Percentiles rank a stretch among this genome's conserved stretches.
These are phyloP conservation scores for Triticum dicoccoides DNA, from an alignment of 176 grass and related monocot genomes.

Conservation along the genomic window DNA sequence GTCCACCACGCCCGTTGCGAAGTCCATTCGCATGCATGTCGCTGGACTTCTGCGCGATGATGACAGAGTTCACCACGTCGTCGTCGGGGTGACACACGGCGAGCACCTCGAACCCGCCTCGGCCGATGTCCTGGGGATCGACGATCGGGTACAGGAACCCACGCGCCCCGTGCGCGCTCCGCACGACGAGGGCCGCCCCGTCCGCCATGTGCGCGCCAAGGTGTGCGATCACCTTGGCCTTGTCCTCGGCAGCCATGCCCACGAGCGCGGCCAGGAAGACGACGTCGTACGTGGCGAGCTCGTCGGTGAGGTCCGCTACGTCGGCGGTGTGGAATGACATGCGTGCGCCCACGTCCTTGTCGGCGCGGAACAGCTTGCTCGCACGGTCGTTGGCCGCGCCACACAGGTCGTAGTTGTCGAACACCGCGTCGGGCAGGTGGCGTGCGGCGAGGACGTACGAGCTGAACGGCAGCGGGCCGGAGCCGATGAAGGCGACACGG, in stretches of 20 bases:
- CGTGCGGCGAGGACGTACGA: not conserved
- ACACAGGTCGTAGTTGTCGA: constrained; percentile 4
- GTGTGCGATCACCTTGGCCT: not conserved
- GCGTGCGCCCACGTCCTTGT: not conserved
- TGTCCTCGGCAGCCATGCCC: constrained; percentile 5
- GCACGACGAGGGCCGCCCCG: too few species aligned
- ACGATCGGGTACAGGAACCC: too few species aligned
- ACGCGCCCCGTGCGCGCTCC: too few species aligned
- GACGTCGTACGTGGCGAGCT: not conserved
- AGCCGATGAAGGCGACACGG: not conserved
- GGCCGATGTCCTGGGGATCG: too few species aligned
- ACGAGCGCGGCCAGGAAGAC: constrained; percentile 15
- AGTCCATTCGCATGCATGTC: too few species aligned
- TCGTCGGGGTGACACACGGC: too few species aligned
- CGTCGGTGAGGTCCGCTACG: not conserved
- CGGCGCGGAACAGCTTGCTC: not conserved
- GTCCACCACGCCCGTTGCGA: too few species aligned
- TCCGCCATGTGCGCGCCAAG: not conserved
- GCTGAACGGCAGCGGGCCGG: not conserved
- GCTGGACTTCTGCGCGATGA: too few species aligned
- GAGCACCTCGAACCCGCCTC: too few species aligned
- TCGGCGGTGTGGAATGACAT: not conserved
- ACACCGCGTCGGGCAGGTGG: not conserved
- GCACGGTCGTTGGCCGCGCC: not conserved
- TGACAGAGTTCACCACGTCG: too few species aligned